A percentile compares a stretch with the other conserved stretches of the same genome.
Conservation (phyloP, 805 yeast genomes). For the Wickerhamomyces sydowiorum region DNA sequence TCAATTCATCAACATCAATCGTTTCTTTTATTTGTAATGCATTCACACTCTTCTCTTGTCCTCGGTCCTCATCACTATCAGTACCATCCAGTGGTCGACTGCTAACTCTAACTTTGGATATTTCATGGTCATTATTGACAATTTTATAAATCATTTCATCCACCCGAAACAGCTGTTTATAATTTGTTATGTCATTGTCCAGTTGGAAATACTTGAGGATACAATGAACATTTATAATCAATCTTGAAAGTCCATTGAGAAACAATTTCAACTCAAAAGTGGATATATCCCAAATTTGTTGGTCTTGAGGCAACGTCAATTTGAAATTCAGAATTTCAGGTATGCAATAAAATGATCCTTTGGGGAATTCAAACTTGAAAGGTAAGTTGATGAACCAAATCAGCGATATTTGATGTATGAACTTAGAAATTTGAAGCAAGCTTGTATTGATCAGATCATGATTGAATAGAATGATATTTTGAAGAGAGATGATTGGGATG, state of each 20-base stretch:
- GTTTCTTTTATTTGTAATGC: neutral
- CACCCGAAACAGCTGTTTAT: conserved; percentile 11
- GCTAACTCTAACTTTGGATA: neutral
- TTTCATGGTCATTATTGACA: conserved; percentile 13
- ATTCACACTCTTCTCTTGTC: too few species aligned
- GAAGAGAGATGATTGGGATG: conserved; percentile 15
- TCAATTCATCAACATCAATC: conserved; percentile 7
- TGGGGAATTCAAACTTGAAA: conserved; percentile 5
- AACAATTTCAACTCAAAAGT: conserved; percentile 10
- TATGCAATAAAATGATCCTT: neutral
- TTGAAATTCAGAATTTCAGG: conserved; percentile 2
- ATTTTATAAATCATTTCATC: conserved; percentile 20
- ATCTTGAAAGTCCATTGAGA: conserved; percentile 8
- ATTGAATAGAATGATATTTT: conserved; percentile 11
- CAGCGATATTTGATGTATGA: conserved; percentile 11
- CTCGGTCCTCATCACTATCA: neutral
- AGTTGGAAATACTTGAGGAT: conserved; percentile 11
- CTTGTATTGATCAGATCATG: conserved; percentile 14
- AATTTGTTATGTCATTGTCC: conserved; percentile 3
- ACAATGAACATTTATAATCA: conserved; percentile 9
- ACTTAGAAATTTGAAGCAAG: conserved; percentile 11
- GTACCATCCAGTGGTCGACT: neutral
- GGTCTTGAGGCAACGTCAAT: conserved; percentile 2
- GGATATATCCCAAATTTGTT: conserved; percentile 11
- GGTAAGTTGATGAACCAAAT: conserved; percentile 13